Evolutionary conservation across 1,284 basidiomycete species (phyloP).

Genomic region (Austroboletus sp.): DNA sequence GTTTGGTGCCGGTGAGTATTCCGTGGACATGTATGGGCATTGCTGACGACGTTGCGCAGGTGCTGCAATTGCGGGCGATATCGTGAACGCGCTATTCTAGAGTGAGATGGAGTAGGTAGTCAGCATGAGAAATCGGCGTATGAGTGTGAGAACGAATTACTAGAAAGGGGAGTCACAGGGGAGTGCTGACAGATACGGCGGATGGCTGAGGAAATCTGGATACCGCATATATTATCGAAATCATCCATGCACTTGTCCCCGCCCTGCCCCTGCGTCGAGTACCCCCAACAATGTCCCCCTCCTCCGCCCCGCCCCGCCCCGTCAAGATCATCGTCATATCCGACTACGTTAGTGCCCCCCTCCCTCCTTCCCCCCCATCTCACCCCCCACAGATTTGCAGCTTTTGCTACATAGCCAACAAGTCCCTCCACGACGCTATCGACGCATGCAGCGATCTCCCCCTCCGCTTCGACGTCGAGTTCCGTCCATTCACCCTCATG

Average conservation of each 20-base stretch:
- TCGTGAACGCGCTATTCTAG: conserved; percentile 44
- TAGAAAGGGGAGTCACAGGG: conserved; percentile 18
- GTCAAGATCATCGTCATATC: conserved; percentile 64
- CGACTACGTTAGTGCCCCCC: conserved; percentile 52
- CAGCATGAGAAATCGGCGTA: conserved; percentile 18
- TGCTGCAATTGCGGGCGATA: conserved; percentile 41
- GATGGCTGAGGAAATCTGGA: conserved; percentile 28
- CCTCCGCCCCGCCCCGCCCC: conserved; percentile 32
- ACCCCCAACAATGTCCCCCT: conserved; percentile 1
- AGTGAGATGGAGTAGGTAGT: conserved; percentile 13
- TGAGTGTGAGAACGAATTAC: conserved; percentile 25
- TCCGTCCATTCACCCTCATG: conserved; percentile 66
- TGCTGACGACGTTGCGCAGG: conserved; percentile 24
- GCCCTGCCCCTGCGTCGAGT: background rate
- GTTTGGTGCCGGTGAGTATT: conserved; percentile 50
- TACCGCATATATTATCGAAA: conserved; percentile 24
- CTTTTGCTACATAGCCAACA: conserved; percentile 70
- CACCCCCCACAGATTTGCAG: conserved; percentile 49
- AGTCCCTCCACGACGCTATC: conserved; percentile 64
- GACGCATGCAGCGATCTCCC: conserved; percentile 55
- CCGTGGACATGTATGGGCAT: background rate
- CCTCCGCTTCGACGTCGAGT: conserved; percentile 64
- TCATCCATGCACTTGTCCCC: conserved; percentile 21
- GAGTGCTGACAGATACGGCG: conserved; percentile 30
- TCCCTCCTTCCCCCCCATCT: conserved; percentile 3